Conservation (phyloP, 2,329 filamentous ascomycete genomes). For the Neoascochyta sp. region DNA sequence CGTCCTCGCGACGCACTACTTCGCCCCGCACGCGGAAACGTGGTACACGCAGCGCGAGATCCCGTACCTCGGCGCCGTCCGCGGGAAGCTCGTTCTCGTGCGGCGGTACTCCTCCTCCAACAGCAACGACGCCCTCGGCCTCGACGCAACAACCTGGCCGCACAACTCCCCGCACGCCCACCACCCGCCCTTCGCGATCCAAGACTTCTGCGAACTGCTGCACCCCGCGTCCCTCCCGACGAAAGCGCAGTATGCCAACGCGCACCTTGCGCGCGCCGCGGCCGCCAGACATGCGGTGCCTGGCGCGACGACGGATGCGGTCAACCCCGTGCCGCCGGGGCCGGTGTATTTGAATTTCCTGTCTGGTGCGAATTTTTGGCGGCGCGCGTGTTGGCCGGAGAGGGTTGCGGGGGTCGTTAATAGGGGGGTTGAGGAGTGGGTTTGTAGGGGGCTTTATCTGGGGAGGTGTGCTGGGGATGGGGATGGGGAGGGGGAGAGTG, state of each 20-base stretch:
- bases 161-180: slow-evolving; percentile 80
- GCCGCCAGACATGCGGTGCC: slow-evolving; percentile 36
- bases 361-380: slow-evolving; percentile 92
- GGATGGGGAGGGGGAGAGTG: slow-evolving; percentile 21
- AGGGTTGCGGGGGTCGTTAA: slow-evolving; percentile 85
- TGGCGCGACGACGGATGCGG: slow-evolving; percentile 38
- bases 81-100: slow-evolving; percentile 79
- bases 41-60: slow-evolving; percentile 77
- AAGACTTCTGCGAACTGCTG: slow-evolving; percentile 90
- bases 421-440: slow-evolving; percentile 62
- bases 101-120: slow-evolving; percentile 65
- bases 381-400: slow-evolving; percentile 86
- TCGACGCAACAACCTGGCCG: slow-evolving; percentile 68
- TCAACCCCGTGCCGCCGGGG: slow-evolving; percentile 43
- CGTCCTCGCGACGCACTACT: slow-evolving; percentile 70
- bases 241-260: slow-evolving; percentile 71
- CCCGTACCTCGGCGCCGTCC: slow-evolving; percentile 71
- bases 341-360: slow-evolving; percentile 90
- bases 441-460: slow-evolving; percentile 53
- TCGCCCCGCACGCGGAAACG: slow-evolving; percentile 51
- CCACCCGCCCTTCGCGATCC: slow-evolving; percentile 70
- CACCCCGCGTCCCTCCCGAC: slow-evolving; percentile 70
- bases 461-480: background rate
- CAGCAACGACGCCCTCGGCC: slow-evolving; percentile 35
- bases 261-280: slow-evolving; percentile 70